Base-by-base conservation (phyloP, 2,329 filamentous ascomycete genomes). In the Penicillium aurantiogriseum region DNA sequence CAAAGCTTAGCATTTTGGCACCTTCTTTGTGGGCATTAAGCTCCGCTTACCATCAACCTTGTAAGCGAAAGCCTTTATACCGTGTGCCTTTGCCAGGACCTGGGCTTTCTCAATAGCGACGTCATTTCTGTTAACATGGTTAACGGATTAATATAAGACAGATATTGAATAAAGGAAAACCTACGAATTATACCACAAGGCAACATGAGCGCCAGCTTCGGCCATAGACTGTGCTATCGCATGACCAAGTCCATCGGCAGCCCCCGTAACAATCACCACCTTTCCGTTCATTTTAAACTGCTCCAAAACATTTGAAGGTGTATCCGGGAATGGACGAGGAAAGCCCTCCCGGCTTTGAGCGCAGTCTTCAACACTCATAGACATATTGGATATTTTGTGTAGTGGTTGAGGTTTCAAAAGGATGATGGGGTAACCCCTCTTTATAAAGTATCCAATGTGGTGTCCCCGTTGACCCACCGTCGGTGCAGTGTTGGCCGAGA, bases 171-270 rank as follows among this genome's bases (percentile, higher is more conserved):
- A 17, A 7, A 7, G 19, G 33, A 35, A 36, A 13, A 64, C 69
- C 51, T 51, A 72, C 70, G 70, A 71, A 49, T 77, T 74, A 64
- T 77, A 77, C 71, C 72, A 76, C 48, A 77, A 31, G 6, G 71
- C 79, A 23, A 81, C 74, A 44, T 76, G 49, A 0, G 70, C 79
- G 0, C 73, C 72, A 0, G 79, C 79, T 53, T 81, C 79, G 2
- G 78, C 78, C 68, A 80, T 76, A 1, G 73, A 77, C 54, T 81
- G 76, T 0, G 77, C 71, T 4, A 79, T 77, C 0, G 79, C 72
- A 43, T 71, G 67, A 0, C 79, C 79, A 40, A 81, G 76, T 0
- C 79, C 79, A 40, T 80, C 78, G 0, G 77, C 74, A 0, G 78
- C 79, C 5, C 79, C 79, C 0, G 71, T 81, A 1, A 81, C 68